Evolutionary conservation across 257 asterid genomes (phyloP).

Genomic region (Petrea volubilis): DNA sequence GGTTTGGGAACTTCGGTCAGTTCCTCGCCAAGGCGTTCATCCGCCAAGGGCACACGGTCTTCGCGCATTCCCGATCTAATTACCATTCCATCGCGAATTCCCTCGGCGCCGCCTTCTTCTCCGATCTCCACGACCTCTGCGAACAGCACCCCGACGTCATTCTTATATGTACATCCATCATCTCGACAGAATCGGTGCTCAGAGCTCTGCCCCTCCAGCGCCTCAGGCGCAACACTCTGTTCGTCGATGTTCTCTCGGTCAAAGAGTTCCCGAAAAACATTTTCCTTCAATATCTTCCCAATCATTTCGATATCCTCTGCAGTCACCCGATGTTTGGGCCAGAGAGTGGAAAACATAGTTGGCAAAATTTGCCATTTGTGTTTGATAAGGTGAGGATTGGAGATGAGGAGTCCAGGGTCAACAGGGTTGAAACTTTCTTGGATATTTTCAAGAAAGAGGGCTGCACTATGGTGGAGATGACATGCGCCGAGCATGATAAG

Average conservation of each 20-base stretch:
- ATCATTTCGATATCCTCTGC: conserved; percentile 72
- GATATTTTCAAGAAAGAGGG: conserved; percentile 77
- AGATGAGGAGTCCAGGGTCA: conserved; percentile 42
- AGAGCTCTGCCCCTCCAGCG: conserved; percentile 72
- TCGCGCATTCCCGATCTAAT: conserved; percentile 62
- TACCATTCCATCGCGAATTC: conserved; percentile 53
- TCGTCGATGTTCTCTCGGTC: conserved; percentile 76
- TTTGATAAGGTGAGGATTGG: conserved; percentile 81
- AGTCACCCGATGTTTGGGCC: conserved; percentile 97
- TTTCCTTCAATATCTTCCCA: conserved; percentile 56
- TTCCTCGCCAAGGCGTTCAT: conserved; percentile 75
- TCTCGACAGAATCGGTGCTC: conserved; percentile 64
- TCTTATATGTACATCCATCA: conserved; percentile 63
- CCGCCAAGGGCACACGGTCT: conserved; percentile 67
- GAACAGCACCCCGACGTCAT: conserved; percentile 89
- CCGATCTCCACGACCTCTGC: conserved; percentile 78
- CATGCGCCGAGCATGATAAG: conserved; percentile 75
- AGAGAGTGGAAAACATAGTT: conserved; percentile 71
- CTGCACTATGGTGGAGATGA: conserved; percentile 81
- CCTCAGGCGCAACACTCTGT: conserved; percentile 62
- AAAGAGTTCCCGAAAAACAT: conserved; percentile 75
- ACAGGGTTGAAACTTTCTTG: conserved; percentile 54
- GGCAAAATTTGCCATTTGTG: conserved; percentile 65
- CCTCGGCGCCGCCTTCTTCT: conserved; percentile 60
- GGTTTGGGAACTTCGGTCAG: conserved; percentile 89